These are phyloP conservation scores for Amanita muscaria DNA, from an alignment of 768 basidiomycete species.

Conservation along the genomic window DNA sequence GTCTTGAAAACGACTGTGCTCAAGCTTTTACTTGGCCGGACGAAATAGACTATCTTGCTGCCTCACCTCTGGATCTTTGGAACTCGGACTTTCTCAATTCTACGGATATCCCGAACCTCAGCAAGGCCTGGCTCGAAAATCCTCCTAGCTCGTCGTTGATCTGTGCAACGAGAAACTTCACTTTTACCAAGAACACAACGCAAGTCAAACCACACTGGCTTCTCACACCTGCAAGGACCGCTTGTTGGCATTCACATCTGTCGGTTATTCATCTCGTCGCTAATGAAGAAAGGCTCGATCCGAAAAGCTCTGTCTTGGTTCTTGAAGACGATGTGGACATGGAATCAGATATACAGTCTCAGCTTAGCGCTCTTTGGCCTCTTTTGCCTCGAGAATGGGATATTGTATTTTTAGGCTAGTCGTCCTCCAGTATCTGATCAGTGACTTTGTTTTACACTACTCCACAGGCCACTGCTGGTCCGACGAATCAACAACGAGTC, in stretches of 20 bases:
- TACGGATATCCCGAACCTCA: conserved; percentile 3
- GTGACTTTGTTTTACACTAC: neutral
- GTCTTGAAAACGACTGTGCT: neutral
- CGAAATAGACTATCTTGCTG: conserved; percentile 22
- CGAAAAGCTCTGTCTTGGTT: conserved; percentile 38
- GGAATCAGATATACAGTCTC: conserved; percentile 48
- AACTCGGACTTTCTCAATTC: conserved; percentile 14
- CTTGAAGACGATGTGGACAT: conserved; percentile 77
- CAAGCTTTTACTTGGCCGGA: conserved; percentile 28
- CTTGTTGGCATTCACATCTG: conserved; percentile 68
- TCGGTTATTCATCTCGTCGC: conserved; percentile 38
- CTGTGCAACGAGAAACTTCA: conserved; percentile 35
- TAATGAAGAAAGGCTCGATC: conserved; percentile 15
- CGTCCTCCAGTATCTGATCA: neutral
- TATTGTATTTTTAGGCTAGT: conserved; percentile 59
- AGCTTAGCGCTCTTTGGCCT: conserved; percentile 37
- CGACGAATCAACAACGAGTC: conserved; percentile 43
- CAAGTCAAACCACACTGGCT: conserved; percentile 36
- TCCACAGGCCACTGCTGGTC: conserved; percentile 72
- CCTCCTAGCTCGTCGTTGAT: conserved; percentile 22
- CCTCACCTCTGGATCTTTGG: conserved; percentile 20
- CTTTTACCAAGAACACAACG: conserved; percentile 26
- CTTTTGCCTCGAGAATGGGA: conserved; percentile 59
- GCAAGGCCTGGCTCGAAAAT: neutral
- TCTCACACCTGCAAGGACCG: conserved; percentile 51